Base-by-base conservation (phyloP, 73 alveolate genomes). In the Paramecium primaurelia region DNA sequence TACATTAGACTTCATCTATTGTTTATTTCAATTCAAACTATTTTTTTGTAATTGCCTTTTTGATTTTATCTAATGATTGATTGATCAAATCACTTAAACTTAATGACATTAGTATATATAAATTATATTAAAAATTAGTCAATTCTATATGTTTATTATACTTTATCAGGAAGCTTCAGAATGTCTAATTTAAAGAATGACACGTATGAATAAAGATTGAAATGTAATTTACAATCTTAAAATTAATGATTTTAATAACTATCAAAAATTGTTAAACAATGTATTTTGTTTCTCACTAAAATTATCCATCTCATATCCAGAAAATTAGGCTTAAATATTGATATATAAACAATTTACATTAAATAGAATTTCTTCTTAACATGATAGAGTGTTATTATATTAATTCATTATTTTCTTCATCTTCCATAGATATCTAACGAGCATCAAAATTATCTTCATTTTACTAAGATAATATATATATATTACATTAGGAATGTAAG, bases 401-500 rank as follows among this genome's bases (percentile, higher is more conserved):
- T 14, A 88, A 32, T 32, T 83, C 95, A 60, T 84, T 85, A 28
- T 71, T 77, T 83, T 92, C 64, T 51, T 94, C 88, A 30, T 93
- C 95, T 18, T 92, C 90, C 22, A 60, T 77, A 4, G 93, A 45
- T 71, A 93, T 94, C 59, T 93, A 90, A 37, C 88, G 86, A 8
- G 89, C 88, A 77, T 93, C 96, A 38, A 93, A 93, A 68, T 93
- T 93, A 60, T 93, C 96, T 77, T 93, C 95, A 42, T 25, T 59
- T 83, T 89, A 12, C 88, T 89, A 22, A 22, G 0, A 22, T 22
- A 22, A 22, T 22, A 22, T 22, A 22, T 22, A 26, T 22, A 22
- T 22, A 22, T 22, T 22, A 22, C 87, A 44, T 95, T 94, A 3
- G 98, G 98, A 30, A 96, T 49, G 89, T 92, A 98, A 18, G 99